A percentile compares a stretch with the other conserved stretches of the same genome.
Evolutionary conservation across 106 monocot species (phyloP).

Genomic region (Phalaenopsis equestris): DNA sequence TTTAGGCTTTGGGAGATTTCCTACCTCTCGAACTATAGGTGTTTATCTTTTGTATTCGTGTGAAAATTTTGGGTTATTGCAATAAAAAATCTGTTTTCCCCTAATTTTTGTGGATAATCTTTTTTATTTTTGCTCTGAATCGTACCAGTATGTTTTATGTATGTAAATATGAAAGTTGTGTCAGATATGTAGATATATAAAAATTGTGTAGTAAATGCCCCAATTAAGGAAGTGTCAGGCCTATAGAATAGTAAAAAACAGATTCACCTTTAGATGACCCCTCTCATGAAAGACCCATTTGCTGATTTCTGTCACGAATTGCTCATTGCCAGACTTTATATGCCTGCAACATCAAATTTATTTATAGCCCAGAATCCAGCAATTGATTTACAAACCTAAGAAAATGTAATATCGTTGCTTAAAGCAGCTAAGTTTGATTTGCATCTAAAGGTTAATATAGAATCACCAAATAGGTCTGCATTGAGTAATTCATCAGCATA

Average conservation of each 20-base stretch:
- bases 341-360: constrained; percentile 27
- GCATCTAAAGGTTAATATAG: not conserved
- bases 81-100: no score
- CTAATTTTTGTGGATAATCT: no score
- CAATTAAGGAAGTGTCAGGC: not conserved
- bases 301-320: constrained; percentile 80
- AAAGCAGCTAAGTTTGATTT: not conserved
- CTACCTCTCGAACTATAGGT: no score
- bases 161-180: no score
- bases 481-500: not conserved
- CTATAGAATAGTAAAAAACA: not conserved
- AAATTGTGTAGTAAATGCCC: not conserved
- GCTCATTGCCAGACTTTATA: constrained; percentile 81
- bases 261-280: constrained; percentile 84
- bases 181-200: not conserved
- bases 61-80: no score
- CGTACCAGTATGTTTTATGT: no score
- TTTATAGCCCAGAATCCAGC: not conserved
- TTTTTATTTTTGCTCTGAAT: no score
- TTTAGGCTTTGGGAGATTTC: no score
- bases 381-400: not conserved
- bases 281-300: constrained; percentile 99
- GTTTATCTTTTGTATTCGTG: no score
- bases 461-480: no score
- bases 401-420: not conserved